Evolutionary conservation across 2,329 filamentous ascomycete genomes (phyloP).

Genomic region (Verticillium isaacii): DNA sequence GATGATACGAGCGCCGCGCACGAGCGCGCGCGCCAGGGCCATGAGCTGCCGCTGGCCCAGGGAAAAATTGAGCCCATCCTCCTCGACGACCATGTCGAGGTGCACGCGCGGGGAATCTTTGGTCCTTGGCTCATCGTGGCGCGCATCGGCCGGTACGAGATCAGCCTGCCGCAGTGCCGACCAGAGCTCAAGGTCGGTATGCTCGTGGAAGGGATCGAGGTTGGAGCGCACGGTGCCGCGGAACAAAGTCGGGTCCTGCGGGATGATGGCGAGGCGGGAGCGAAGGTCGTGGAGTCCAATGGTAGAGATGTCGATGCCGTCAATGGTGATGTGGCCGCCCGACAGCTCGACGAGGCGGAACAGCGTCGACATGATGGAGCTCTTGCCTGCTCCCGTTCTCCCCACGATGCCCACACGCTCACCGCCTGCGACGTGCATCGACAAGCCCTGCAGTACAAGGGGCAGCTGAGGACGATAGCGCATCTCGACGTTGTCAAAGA

Average conservation of each 20-base stretch:
- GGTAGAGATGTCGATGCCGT: slow-evolving; percentile 65
- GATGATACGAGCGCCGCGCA: slow-evolving; percentile 84
- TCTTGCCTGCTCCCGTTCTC: slow-evolving; percentile 78
- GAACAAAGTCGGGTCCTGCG: slow-evolving; percentile 81
- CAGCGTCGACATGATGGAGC: slow-evolving; percentile 75
- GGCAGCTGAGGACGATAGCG: slow-evolving; percentile 69
- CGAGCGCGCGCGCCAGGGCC: slow-evolving; percentile 86
- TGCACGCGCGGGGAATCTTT: slow-evolving; percentile 56
- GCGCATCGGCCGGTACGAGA: slow-evolving; percentile 49
- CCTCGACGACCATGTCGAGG: slow-evolving; percentile 81
- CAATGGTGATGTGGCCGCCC: slow-evolving; percentile 57
- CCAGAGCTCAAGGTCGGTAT: slow-evolving; percentile 75
- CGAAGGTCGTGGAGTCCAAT: slow-evolving; percentile 72
- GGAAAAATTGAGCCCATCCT: slow-evolving; percentile 94
- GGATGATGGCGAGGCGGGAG: slow-evolving; percentile 75
- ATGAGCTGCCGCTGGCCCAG: slow-evolving; percentile 93
- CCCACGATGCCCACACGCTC: slow-evolving; percentile 80
- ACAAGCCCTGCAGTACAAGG: slow-evolving; percentile 65
- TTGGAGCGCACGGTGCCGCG: slow-evolving; percentile 75
- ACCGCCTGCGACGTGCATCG: slow-evolving; percentile 68
- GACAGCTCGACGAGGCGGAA: slow-evolving; percentile 71
- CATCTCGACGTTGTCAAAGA: slow-evolving; percentile 74
- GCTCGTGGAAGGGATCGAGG: slow-evolving; percentile 75
- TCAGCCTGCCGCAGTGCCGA: slow-evolving; percentile 72
- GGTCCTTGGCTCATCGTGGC: slow-evolving; percentile 11